Conservation (phyloP, 1,284 basidiomycete species). For the Malassezia sympodialis region DNA sequence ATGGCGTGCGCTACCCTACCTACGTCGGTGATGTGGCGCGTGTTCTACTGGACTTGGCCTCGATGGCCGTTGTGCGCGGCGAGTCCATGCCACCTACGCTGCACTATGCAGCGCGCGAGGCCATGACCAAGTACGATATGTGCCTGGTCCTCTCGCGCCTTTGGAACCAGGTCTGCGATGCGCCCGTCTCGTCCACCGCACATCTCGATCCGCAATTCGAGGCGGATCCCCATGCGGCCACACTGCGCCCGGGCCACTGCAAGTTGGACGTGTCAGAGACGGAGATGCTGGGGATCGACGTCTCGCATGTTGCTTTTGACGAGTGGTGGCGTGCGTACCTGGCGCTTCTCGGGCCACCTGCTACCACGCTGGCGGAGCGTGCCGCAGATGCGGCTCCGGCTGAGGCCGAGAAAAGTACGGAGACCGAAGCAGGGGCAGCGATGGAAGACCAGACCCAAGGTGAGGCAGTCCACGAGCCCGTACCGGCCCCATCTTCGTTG, state of each 20-base stretch:
- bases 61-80: constrained; percentile 10
- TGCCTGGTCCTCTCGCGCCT: constrained; percentile 35
- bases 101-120: constrained; percentile 51
- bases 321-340: constrained; percentile 40
- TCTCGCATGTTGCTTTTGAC: constrained; percentile 32
- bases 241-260: constrained; percentile 37
- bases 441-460: background rate
- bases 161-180: constrained; percentile 24
- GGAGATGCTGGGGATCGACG: constrained; percentile 28
- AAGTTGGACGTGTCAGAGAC: constrained; percentile 33
- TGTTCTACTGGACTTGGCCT: constrained; percentile 49
- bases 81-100: constrained; percentile 37
- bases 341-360: background rate
- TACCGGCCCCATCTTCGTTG: too few species aligned
- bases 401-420: too few species aligned
- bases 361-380: background rate
- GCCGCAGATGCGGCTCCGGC: background rate
- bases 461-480: too few species aligned
- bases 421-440: too few species aligned
- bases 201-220: constrained; percentile 40
- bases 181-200: constrained; percentile 21
- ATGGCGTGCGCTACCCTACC: constrained; percentile 53
- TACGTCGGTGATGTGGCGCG: constrained; percentile 51
- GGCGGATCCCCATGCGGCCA: constrained; percentile 35
- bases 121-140: constrained; percentile 53